A percentile compares a stretch with the other conserved stretches of the same genome.
Conservation (phyloP, 345 rosid genomes). For the Geranium brycei region DNA sequence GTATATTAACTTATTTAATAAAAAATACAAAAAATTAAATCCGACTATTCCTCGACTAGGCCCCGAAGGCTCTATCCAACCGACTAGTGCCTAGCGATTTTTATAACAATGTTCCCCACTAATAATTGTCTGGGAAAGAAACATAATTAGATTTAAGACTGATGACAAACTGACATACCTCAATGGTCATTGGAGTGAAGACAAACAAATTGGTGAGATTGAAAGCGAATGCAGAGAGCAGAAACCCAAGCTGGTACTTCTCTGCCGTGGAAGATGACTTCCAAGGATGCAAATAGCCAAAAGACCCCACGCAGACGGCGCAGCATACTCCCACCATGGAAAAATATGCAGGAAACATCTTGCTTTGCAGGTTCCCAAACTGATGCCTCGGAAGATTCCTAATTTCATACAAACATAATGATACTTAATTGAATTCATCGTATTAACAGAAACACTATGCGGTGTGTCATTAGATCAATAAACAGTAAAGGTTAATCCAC, state of each 20-base stretch:
- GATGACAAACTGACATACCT: slow-evolving; percentile 26
- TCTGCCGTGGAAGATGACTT: slow-evolving; percentile 53
- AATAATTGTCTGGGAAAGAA: too few relatives aligned
- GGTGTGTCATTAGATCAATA: neutral
- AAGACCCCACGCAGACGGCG: slow-evolving; percentile 51
- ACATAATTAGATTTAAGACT: too few relatives aligned
- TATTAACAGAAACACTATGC: neutral
- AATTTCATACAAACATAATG: slow-evolving; percentile 1
- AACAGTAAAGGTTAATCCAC: neutral
- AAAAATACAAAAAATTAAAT: too few relatives aligned
- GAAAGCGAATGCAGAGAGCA: slow-evolving; percentile 68
- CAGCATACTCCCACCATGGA: slow-evolving; percentile 64
- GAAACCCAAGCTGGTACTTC: slow-evolving; percentile 88
- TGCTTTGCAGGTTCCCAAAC: slow-evolving; percentile 87
- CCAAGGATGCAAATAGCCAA: slow-evolving; percentile 90
- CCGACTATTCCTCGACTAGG: too few relatives aligned
- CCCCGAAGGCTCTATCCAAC: too few relatives aligned
- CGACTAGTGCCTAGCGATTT: too few relatives aligned
- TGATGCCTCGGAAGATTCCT: slow-evolving; percentile 93
- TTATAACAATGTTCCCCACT: too few relatives aligned
- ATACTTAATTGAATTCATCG: neutral
- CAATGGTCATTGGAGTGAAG: slow-evolving; percentile 88
- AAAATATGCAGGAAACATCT: slow-evolving; percentile 97
- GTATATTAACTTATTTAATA: too few relatives aligned
- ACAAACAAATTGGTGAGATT: slow-evolving; percentile 76